Conservation (phyloP, 2,329 filamentous ascomycete species). For the Zymoseptoria pseudotritici region DNA sequence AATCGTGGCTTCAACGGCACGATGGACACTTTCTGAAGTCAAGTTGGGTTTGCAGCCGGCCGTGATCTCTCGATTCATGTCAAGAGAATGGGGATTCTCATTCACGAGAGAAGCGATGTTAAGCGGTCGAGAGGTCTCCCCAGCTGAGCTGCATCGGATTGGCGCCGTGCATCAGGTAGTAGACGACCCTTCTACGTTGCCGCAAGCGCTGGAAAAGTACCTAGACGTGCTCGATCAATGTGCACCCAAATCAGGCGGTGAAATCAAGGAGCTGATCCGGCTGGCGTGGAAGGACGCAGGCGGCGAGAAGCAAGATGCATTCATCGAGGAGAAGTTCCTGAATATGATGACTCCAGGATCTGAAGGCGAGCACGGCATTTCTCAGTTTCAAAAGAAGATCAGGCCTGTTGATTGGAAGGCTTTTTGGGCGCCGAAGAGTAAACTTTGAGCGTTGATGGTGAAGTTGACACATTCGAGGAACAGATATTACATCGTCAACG, state of each 20-base stretch:
- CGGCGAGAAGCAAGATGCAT: conserved; percentile 6
- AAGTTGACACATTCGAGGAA: not conserved
- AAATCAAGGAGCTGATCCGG: conserved; percentile 12
- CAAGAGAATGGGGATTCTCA: conserved; percentile 14
- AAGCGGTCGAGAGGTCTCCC: conserved; percentile 8
- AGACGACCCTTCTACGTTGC: conserved; percentile 1
- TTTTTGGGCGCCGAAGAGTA: not conserved
- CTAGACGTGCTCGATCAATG: conserved; percentile 6
- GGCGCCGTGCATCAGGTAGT: conserved; percentile 7
- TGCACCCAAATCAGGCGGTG: conserved; percentile 12
- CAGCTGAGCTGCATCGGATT: conserved; percentile 11
- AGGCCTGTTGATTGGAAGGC: conserved; percentile 11
- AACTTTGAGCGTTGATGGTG: not conserved
- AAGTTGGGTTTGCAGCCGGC: conserved; percentile 16
- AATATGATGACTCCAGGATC: conserved; percentile 15
- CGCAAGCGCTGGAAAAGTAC: conserved; percentile 3
- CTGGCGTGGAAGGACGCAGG: conserved; percentile 13
- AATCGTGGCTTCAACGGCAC: conserved; percentile 9
- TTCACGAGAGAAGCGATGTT: conserved; percentile 16
- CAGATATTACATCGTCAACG: too few relatives aligned
- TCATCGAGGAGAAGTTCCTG: conserved; percentile 11
- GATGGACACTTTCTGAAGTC: conserved; percentile 15
- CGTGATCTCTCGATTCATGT: conserved; percentile 17
- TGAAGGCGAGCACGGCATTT: conserved; percentile 13
- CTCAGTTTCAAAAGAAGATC: conserved; percentile 12